Percentiles rank a stretch among this genome's conserved stretches.
phyloP scores from a whole-genome alignment of 2,329 filamentous ascomycete genomes.

The Cadophora gregata region DNA sequence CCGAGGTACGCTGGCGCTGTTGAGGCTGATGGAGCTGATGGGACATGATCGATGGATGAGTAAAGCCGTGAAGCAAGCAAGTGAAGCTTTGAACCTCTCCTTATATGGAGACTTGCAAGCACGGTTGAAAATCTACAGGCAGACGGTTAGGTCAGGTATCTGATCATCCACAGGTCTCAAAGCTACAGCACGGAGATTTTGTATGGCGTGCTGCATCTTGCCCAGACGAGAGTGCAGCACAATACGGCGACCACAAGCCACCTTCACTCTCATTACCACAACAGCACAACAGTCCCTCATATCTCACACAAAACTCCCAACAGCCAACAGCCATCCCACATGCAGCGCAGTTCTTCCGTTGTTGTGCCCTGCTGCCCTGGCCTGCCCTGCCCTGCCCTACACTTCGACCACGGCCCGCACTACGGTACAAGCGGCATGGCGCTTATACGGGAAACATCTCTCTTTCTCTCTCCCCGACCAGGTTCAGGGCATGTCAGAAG shows the following conservation, averaged over 20 bases:
- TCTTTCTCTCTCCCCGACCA: too few relatives aligned
- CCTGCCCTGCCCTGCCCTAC: too few relatives aligned
- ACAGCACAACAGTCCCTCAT: neutral
- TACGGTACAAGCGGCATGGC: neutral
- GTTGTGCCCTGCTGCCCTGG: neutral
- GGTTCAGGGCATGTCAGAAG: neutral
- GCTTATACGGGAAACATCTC: neutral
- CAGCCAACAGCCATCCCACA: neutral
- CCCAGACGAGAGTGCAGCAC: neutral
- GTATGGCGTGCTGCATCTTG: constrained; percentile 13
- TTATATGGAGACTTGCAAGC: constrained; percentile 2
- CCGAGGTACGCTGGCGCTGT: neutral
- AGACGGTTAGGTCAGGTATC: too few relatives aligned
- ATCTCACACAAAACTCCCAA: neutral
- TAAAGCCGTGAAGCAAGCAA: neutral
- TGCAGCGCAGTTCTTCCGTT: constrained; percentile 6
- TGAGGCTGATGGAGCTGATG: neutral
- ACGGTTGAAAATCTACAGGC: neutral
- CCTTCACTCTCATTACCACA: neutral
- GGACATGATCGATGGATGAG: neutral
- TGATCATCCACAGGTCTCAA: neutral
- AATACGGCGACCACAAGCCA: constrained; percentile 2
- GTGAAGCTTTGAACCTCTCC: neutral
- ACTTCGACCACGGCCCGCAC: neutral
- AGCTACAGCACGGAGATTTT: constrained; percentile 9